Evolutionary conservation across 2,329 filamentous ascomycete species (phyloP).

Genomic region (Colletotrichum incanum): DNA sequence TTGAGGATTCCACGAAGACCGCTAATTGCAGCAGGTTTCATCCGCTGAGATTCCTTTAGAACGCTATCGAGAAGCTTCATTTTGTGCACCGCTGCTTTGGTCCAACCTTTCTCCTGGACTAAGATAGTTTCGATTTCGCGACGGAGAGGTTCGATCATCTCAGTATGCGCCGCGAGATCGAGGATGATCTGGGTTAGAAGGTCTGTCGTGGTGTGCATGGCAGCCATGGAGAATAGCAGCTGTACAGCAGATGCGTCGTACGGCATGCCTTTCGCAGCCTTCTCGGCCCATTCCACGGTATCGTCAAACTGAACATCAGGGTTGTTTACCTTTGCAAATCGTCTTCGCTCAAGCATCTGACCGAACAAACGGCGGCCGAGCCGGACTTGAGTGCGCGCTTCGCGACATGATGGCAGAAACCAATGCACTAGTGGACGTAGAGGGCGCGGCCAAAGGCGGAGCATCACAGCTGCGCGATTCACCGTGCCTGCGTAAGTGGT

Average conservation of each 20-base stretch:
- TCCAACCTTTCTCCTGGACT: constrained; percentile 52
- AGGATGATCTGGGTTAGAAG: constrained; percentile 55
- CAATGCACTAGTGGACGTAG: constrained; percentile 60
- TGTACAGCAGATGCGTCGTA: constrained; percentile 82
- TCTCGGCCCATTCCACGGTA: constrained; percentile 60
- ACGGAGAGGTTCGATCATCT: constrained; percentile 58
- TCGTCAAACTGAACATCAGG: constrained; percentile 49
- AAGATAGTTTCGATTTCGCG: constrained; percentile 58
- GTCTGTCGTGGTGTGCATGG: constrained; percentile 61
- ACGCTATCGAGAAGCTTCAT: constrained; percentile 59
- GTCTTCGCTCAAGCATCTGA: constrained; percentile 51
- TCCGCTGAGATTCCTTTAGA: constrained; percentile 57
- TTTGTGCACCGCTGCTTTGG: constrained; percentile 54
- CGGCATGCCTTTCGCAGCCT: constrained; percentile 62
- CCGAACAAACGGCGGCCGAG: constrained; percentile 55
- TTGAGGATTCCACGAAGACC: constrained; percentile 5
- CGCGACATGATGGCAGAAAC: constrained; percentile 58
- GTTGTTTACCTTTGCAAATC: constrained; percentile 42
- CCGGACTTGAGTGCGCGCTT: constrained; percentile 55
- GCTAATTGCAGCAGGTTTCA: constrained; percentile 30
- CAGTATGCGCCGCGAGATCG: constrained; percentile 57
- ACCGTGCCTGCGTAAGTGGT: constrained; percentile 59
- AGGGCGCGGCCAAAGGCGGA: constrained; percentile 58
- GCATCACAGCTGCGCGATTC: constrained; percentile 53
- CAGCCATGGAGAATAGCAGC: constrained; percentile 80